Evolutionary conservation across 2,329 filamentous ascomycete species (phyloP), one percentile per base, ranked within the genome.

Genomic region (Amesomyces nigricolor): DNA sequence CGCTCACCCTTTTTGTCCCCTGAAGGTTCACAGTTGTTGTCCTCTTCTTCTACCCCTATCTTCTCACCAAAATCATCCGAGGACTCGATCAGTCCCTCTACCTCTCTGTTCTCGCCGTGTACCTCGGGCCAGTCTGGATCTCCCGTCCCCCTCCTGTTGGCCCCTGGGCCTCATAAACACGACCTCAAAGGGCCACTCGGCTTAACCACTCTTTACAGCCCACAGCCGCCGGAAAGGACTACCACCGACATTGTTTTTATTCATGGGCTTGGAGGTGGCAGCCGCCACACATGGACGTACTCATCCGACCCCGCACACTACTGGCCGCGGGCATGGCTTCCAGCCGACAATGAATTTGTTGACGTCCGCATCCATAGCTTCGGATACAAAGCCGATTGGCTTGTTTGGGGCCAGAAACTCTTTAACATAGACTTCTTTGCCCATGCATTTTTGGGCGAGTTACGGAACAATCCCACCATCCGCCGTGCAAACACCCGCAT

Each of bases 201-300:
- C 9, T 49, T 64, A 9, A 60, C 56, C 2, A 62, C 56, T 0
- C 52, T 65, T 8, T 42, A 62, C 56, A 51, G 61, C 2, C 61
- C 59, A 6, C 22, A 26, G 4, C 42, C 54, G 1, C 51, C 60
- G 1, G 14, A 22, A 14, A 22, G 5, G 2, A 11, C 50, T 6
- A 26, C 54, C 11, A 50, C 56, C n/a, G 65, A 68, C 16, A 61
- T 70, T 7, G 65, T 75, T 14, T 75, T 75, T 53, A 63, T 75
- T 2, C 73, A 75, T 59, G 72, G 72, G 1, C 65, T 75, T 2
- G 70, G 70, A 8, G 73, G 72, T 2, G 65, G 65, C 1, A 71
- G 68, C 45, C 61, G 65, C 2, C 65, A 64, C 51, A 71, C 71
- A 39, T 75, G 73, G 72, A 64, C 60, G 5, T 63, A 67, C 30